Percentiles rank a stretch among this genome's conserved stretches.
Conservation (phyloP, 805 yeast species). For the Wickerhamiella dianesei region DNA sequence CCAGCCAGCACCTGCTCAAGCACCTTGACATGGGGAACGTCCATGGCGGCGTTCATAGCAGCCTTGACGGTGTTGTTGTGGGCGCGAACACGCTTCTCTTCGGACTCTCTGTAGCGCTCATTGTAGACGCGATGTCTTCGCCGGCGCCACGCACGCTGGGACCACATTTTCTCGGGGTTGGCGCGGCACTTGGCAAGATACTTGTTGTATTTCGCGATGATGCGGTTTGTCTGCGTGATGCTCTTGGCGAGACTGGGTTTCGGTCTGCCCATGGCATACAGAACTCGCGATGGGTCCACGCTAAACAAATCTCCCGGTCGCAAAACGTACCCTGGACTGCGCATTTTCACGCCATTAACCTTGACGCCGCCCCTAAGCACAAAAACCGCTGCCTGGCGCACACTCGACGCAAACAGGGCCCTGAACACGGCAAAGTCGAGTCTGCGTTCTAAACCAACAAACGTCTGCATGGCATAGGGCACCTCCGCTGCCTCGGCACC, state of each 20-base stretch:
- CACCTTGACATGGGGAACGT: constrained; percentile 25
- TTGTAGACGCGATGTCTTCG: constrained; percentile 17
- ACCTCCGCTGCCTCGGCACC: constrained; percentile 29
- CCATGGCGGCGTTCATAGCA: constrained; percentile 29
- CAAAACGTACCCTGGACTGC: constrained; percentile 66
- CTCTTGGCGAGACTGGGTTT: constrained; percentile 68
- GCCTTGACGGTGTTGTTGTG: constrained; percentile 34
- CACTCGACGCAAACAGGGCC: constrained; percentile 82
- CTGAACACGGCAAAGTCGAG: constrained; percentile 84
- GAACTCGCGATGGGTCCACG: constrained; percentile 74
- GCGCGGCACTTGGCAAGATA: constrained; percentile 47
- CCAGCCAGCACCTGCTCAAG: constrained; percentile 20
- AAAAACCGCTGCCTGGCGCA: constrained; percentile 87
- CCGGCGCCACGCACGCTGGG: constrained; percentile 16
- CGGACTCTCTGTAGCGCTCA: constrained; percentile 10
- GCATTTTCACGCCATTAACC: constrained; percentile 71
- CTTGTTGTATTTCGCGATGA: constrained; percentile 62
- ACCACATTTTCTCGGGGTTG: constrained; percentile 47
- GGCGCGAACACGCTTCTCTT: constrained; percentile 24
- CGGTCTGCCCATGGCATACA: constrained; percentile 68
- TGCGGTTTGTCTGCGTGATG: constrained; percentile 54
- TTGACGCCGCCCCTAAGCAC: constrained; percentile 66
- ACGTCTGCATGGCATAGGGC: constrained; percentile 80
- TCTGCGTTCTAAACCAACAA: constrained; percentile 75
- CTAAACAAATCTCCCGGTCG: constrained; percentile 76